Base-by-base conservation (phyloP, 192 early-diverging fungal genomes). In the Mortierella alpina region DNA sequence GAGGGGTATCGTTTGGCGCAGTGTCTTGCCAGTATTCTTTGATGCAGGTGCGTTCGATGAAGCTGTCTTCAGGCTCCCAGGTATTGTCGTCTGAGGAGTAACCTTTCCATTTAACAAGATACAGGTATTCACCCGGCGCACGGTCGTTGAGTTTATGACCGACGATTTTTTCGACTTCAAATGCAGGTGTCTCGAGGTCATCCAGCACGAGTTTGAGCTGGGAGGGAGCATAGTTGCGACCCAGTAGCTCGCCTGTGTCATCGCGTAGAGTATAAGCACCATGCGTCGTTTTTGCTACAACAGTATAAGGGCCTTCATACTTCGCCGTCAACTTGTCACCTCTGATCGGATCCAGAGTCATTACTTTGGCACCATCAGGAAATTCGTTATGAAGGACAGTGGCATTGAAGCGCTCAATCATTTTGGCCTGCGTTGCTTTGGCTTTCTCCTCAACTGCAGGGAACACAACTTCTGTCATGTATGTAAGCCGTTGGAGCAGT, bases 281-380 rank as follows among this genome's bases (percentile, higher is more conserved):
- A 7, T 46, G 68, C 14, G 65, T 62, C 7, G 64, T 79, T 5
- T 20, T 41, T 17, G n/a, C 0, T 0, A 66, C 23, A 42, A 80
- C 77, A 31, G 63, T 83, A 50, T 58, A 83, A 15, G 76, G 75
- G 41, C 82, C 70, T 46, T 81, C 62, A 39, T 82, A 62, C 18
- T 22, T 50, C 0, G 71, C 52, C n/a, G 59, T 49, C 47, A 60
- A 41, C 48, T 59, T 60, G 20, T 53, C 55, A 44, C 65, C 56
- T n/a, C 31, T n/a, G 18, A 70, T 49, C 39, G 78, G 50, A 10
- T 77, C 70, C 15, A 69, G 5, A 40, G 47, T 41, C 61, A 72
- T 74, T 23, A 74, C 64, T n/a, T 57, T 59, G 4, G 72, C 63
- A 31, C 66, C 64, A 41, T 78, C 72, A 55, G 68, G 54, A 48